phyloP scores from a whole-genome alignment of 495 filamentous ascomycete genomes.

The Choiromyces venosus region DNA sequence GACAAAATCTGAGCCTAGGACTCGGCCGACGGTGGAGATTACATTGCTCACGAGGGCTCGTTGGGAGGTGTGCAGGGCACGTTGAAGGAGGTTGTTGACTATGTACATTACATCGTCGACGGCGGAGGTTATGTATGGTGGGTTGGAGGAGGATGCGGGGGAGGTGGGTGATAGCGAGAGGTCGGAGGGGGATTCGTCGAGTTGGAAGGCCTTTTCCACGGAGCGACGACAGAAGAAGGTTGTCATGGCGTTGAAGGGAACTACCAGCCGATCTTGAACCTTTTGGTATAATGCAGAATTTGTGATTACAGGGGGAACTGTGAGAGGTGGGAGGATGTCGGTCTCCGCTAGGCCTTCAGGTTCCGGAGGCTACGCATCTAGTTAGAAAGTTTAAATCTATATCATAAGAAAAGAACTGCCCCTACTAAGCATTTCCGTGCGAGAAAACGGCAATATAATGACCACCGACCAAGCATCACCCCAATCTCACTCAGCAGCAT shows the following conservation, averaged over 20 bases:
- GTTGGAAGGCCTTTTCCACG: conserved; percentile 93
- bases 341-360: conserved; percentile 16
- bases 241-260: conserved; percentile 79
- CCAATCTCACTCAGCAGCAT: conserved; percentile 77
- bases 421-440: conserved; percentile 74
- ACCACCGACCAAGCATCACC: conserved; percentile 89
- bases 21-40: conserved; percentile 69
- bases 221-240: conserved; percentile 94
- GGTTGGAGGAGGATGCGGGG: conserved; percentile 50
- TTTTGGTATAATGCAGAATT: conserved; percentile 73
- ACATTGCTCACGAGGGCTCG: conserved; percentile 66
- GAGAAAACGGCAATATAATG: conserved; percentile 83
- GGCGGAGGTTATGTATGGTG: conserved; percentile 88
- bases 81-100: conserved; percentile 81
- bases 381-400: conserved; percentile 37
- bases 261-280: conserved; percentile 62
- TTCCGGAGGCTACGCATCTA: conserved; percentile 8
- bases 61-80: conserved; percentile 80
- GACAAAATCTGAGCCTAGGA: conserved; percentile 89
- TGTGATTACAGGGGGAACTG: conserved; percentile 62
- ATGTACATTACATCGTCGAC: conserved; percentile 99
- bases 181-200: conserved; percentile 86
- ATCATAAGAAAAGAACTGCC: conserved; percentile 30
- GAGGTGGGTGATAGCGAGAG: conserved; percentile 57
- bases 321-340: conserved; percentile 45